Evolutionary conservation across 495 filamentous ascomycete species (phyloP), one percentile per base, ranked within the genome.

Genomic region (Podospora didyma): DNA sequence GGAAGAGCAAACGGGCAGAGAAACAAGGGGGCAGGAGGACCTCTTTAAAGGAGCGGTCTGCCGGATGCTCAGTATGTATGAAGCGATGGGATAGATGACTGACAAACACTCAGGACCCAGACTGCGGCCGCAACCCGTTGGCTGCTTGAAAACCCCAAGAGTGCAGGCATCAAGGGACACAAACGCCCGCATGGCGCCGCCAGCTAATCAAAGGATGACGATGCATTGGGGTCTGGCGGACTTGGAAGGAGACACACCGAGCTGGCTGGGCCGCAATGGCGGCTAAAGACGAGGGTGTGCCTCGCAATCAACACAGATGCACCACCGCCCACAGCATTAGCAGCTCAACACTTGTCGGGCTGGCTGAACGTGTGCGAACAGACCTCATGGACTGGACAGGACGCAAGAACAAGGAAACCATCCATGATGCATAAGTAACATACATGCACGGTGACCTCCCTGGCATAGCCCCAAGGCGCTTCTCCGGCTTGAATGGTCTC

Each of bases 271-370:
- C 9, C 34, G 34, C 39, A 3, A 31, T 42, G 39, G 41, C 48
- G 48, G 52, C 51, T 58, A 49, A 54, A 46, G 39, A 20, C 9
- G 16, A 50, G 46, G n/a, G 51, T 59, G 56, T 56, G 53, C 49
- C 59, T 54, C 46, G 54, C 51, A 63, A 66, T 66, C 60, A 63
- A 51, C 17, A 46, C 31, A 47, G 31, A 60, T 58, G 4, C 26
- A 31, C 26, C 26, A 31, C 26, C 26, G 9, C 9, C 26, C 26
- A 31, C 9, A 31, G 26, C 26, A 31, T 9, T 31, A 31, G 9
- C 26, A 49, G 47, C 48, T 48, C 52, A 47, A 53, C 26, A 35
- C 53, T 47, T 23, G 44, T 9, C n/a, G n/a, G 14, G 1, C 39
- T 1, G 39, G 12, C 39, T 14, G 39, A 42, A 4, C 26, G 4